Evolutionary conservation across 768 basidiomycete species (phyloP).

Genomic region (Tulasnella sp.): DNA sequence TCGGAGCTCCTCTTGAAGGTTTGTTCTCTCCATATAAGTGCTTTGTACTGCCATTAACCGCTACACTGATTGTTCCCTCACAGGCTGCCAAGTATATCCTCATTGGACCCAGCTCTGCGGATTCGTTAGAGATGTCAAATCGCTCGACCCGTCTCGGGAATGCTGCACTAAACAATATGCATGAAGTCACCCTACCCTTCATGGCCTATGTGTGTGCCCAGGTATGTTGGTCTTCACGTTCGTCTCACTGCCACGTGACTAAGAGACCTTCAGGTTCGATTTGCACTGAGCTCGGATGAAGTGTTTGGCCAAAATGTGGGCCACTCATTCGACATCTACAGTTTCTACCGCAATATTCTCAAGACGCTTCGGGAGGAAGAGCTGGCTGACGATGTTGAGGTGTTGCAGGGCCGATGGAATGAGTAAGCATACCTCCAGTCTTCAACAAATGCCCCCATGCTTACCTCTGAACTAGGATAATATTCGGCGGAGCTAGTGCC

Average conservation of each 20-base stretch:
- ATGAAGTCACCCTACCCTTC: not conserved
- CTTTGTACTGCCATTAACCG: not conserved
- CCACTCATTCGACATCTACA: not conserved
- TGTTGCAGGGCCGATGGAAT: not conserved
- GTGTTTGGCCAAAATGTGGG: not conserved
- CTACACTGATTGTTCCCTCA: no score
- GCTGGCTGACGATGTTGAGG: not conserved
- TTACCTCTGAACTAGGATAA: not conserved
- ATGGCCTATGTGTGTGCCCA: not conserved
- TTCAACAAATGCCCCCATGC: not conserved
- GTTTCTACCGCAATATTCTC: not conserved
- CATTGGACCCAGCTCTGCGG: not conserved
- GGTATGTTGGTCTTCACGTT: not conserved
- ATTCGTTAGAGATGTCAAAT: not conserved
- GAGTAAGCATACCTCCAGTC: not conserved
- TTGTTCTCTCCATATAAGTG: not conserved
- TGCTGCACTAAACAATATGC: slow-evolving; percentile 9
- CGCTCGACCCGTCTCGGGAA: slow-evolving; percentile 9
- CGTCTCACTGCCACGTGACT: not conserved
- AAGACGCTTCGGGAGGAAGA: not conserved
- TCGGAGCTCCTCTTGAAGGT: not conserved
- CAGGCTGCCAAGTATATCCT: slow-evolving; percentile 1
- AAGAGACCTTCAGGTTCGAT: not conserved
- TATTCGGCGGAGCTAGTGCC: not conserved
- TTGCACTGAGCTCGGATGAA: not conserved